Evolutionary conservation across 441 rosid genomes (phyloP), one percentile per base, ranked within the genome.

Genomic region (Bruguiera hainesii): DNA sequence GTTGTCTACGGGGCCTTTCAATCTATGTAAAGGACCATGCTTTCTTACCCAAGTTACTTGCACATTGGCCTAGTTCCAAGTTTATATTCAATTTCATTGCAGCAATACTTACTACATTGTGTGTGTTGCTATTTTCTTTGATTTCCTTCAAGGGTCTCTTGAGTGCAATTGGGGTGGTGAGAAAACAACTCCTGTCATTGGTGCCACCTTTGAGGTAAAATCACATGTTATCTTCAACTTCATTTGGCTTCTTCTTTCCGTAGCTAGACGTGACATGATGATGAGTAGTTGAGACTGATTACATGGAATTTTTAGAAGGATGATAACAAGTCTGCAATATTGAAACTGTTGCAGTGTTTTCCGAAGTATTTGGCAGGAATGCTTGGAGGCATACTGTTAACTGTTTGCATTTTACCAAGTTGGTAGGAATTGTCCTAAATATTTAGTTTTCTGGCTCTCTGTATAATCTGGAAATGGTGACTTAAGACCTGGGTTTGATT

Each of bases 101-200:
- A 51, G 56, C 56, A 19, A 51, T n/a, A 29, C 74, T 94, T 21
- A 61, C 15, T 29, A 37, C 39, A 7, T 60, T 60, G 37, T 51
- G 2, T n/a, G 19, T 37, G 16, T 48, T 42, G 42, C 46, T 19
- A 7, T 33, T 63, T 59, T 57, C 49, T 62, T 39, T 28, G 13
- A 15, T 64, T 73, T n/a, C 23, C 49, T 29, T 37, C 42, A 7
- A 65, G 52, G 59, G 37, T 72, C 57, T 93, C 63, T 66, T 93
- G 73, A 88, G 96, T 80, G 97, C 98, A 30, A 93, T 93, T 74
- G 98, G 98, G 21, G 98, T 35, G 98, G 98, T 10, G 96, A 89
- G 87, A 93, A 88, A 78, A 89, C 98, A 1, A 97, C 98, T 5
- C 89, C 97, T 9, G 96, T 91, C 28, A 80, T 91, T 28, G 98